Base-by-base conservation (phyloP, 2,329 filamentous ascomycete species). In the Talaromyces sp. region DNA sequence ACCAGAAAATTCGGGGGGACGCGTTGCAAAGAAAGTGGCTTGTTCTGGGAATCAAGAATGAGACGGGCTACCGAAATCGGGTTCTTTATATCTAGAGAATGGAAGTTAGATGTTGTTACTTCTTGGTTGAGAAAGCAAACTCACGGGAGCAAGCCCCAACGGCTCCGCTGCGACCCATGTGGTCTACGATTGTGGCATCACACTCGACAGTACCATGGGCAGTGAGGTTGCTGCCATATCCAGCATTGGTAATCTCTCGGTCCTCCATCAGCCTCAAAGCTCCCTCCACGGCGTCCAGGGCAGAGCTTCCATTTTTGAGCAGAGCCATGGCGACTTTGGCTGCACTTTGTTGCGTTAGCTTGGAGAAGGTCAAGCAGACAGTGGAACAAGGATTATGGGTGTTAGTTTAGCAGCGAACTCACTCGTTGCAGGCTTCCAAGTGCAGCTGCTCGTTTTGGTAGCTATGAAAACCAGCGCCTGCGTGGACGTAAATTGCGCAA, bases 1-100 rank as follows among this genome's bases (percentile, higher is more conserved):
- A 96, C 90, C 1, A 99, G 84, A 28, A 97, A 86, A 69, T 97
- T 98, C 9, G 95, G 95, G 8, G 96, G 93, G 4, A 99, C 92
- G 61, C 95, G 88, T 60, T 90, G 87, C 57, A 98, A 84, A 7
- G 91, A 91, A n/a, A 98, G 78, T 0, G 90, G 87, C 62, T 87
- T 83, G 56, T 85, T 89, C 61, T 91, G 91, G 62, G 85, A 84
- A 61, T 96, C 89, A 27, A 96, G 86, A 30, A 99, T 87, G 42
- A 90, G 75, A 54, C 94, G 90, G 59, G 95, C 95, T 6, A 97
- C 82, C 7, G 88, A 90, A 42, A 99, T 93, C 0, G 95, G 95
- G 68, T 99, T 99, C 68, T 90, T 93, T 72, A 99, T 87, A 70
- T 94, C 92, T 96, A 66, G 47, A 61, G 23, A 31, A 2, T 40